Base-by-base conservation (phyloP, 2,329 filamentous ascomycete genomes). In the Macrophomina phaseolina region DNA sequence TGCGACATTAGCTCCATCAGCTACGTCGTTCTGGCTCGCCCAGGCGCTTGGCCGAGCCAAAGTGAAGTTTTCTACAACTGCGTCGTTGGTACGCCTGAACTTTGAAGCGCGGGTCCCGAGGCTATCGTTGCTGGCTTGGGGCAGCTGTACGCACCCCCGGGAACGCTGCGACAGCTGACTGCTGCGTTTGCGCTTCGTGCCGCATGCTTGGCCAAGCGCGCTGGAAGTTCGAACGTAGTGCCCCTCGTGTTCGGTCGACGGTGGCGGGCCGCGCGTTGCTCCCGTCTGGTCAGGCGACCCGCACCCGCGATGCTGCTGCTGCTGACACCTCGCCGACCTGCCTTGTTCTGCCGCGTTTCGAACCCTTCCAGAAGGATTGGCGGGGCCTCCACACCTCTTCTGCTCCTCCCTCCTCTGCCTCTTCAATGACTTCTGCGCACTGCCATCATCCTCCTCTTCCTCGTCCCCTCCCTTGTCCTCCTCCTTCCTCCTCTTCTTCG, bases 201-300 rank as follows among this genome's bases (percentile, higher is more conserved):
- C 42, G 28, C 7, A 5, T 48, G 28, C 9, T 30, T 61, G 56
- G 40, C 40, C 42, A 12, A 6, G 34, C 36, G 5, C 14, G 23
- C 40, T 18, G 28, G 56, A 61, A 61, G 12, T 2, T 61, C 42
- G 40, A 61, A 61, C 56, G 56, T 61, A 61, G 56, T n/a, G 30
- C 23, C 8, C 56, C 56, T 61, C 56, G 56, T 61, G 56, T 61
- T 61, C 56, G 56, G 56, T 18, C 42, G 56, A n/a, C 7, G 16
- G n/a, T 28, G 42, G 36, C 55, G 55, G 30, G 36, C 36, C 53
- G 18, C 9, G 40, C 55, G 55, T 46, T 23, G 23, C 3, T 42
- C 36, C 38, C 12, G 18, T 18, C 18, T 28, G 36, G 51, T 36
- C 51, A 18, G 30, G 51, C 51, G 51, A 36, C 51, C 51, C 16